Percentiles rank a stretch among this genome's conserved stretches.
Evolutionary conservation across 306 rosid genomes (phyloP).

Genomic region (Alnus glutinosa): DNA sequence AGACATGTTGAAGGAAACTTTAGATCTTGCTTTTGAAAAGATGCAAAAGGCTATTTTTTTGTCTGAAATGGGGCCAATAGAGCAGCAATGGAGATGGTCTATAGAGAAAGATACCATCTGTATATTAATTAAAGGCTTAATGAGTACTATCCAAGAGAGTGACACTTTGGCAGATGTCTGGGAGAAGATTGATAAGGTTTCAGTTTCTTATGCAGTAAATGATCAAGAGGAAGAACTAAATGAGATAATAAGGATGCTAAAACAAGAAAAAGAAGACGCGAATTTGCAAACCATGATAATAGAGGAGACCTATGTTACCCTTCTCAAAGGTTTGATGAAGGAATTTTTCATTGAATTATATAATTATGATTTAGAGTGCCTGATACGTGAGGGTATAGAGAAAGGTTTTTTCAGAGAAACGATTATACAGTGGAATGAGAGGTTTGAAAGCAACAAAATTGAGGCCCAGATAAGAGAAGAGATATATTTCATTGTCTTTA

Average conservation of each 20-base stretch:
- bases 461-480: slow-evolving; percentile 53
- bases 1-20: slow-evolving; percentile 66
- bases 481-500: slow-evolving; percentile 31
- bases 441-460: slow-evolving; percentile 27
- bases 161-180: slow-evolving; percentile 29
- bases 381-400: slow-evolving; percentile 34
- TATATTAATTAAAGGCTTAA: slow-evolving; percentile 44
- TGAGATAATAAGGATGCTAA: slow-evolving; percentile 5
- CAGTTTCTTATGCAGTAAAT: slow-evolving; percentile 21
- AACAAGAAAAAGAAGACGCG: slow-evolving; percentile 36
- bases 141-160: slow-evolving; percentile 49
- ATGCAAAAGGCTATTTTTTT: slow-evolving; percentile 60
- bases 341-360: slow-evolving; percentile 21
- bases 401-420: slow-evolving; percentile 34
- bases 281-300: slow-evolving; percentile 21
- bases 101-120: slow-evolving; percentile 60
- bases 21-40: slow-evolving; percentile 77
- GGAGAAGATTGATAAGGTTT: slow-evolving; percentile 38
- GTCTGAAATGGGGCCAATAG: slow-evolving; percentile 68
- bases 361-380: slow-evolving; percentile 42
- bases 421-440: slow-evolving; percentile 47
- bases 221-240: slow-evolving; percentile 1
- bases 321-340: slow-evolving; percentile 30
- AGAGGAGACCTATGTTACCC: slow-evolving; percentile 30
- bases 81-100: slow-evolving; percentile 62